Evolutionary conservation across 2,329 filamentous ascomycete species (phyloP).

Genomic region (Trichoderma arundinaceum): DNA sequence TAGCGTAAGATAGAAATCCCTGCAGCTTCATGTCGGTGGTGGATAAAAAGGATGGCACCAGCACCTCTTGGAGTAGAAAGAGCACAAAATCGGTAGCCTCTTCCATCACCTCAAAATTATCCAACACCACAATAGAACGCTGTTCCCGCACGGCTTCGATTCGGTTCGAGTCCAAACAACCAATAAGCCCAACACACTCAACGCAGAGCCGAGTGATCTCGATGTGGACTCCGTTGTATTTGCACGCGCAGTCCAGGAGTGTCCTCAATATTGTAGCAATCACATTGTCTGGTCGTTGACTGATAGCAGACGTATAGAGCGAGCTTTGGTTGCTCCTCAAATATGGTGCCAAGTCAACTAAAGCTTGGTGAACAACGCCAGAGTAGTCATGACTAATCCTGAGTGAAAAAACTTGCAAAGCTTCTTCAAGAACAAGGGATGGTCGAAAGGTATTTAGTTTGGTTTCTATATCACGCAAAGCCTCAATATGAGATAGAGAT

Average conservation of each 20-base stretch:
- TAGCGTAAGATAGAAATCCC: constrained; percentile 89
- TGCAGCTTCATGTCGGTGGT: constrained; percentile 86
- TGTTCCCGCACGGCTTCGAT: constrained; percentile 81
- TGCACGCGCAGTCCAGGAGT: constrained; percentile 83
- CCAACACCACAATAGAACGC: constrained; percentile 81
- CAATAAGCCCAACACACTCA: constrained; percentile 84
- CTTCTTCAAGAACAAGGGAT: constrained; percentile 54
- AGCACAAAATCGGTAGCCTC: constrained; percentile 87
- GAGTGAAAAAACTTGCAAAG: constrained; percentile 72
- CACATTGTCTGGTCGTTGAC: constrained; percentile 80
- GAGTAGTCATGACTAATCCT: constrained; percentile 83
- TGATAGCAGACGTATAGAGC: constrained; percentile 78
- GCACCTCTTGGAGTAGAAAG: constrained; percentile 81
- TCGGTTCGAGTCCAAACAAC: constrained; percentile 88
- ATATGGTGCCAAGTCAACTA: constrained; percentile 77
- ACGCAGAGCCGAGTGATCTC: constrained; percentile 77
- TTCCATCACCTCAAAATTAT: constrained; percentile 78
- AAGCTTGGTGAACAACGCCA: constrained; percentile 80
- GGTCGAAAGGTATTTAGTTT: constrained; percentile 70
- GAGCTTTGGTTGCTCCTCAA: constrained; percentile 75
- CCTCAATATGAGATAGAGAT: constrained; percentile 72
- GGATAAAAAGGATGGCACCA: constrained; percentile 91
- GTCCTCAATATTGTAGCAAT: constrained; percentile 74
- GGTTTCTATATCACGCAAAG: constrained; percentile 70
- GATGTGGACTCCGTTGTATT: constrained; percentile 71